phyloP scores from a whole-genome alignment of 495 filamentous ascomycete genomes.

The Penicillium verhagenii region DNA sequence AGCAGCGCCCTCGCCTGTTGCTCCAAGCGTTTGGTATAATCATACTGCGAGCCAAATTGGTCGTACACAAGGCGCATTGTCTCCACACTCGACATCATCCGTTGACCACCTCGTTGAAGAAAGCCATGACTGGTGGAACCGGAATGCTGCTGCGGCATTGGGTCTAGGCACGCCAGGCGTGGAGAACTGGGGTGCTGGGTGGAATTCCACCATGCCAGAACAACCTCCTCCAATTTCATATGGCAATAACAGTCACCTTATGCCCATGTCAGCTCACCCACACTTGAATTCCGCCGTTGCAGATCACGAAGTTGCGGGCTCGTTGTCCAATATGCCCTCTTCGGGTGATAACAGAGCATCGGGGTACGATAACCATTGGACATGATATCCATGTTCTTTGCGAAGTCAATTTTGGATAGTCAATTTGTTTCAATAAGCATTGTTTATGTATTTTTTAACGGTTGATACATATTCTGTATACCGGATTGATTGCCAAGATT shows the following conservation, averaged over 20 bases:
- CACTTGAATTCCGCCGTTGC: constrained; percentile 6
- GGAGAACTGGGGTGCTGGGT: constrained; percentile 45
- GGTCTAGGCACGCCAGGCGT: constrained; percentile 32
- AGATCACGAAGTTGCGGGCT: constrained; percentile 7
- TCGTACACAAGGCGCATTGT: constrained; percentile 17
- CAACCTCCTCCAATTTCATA: constrained; percentile 10
- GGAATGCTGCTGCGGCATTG: constrained; percentile 42
- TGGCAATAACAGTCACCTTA: constrained; percentile 5
- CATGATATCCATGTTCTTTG: too few species aligned
- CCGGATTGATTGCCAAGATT: too few species aligned
- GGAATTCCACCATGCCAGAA: constrained; percentile 9
- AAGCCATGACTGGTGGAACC: constrained; percentile 60
- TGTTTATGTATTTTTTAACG: too few species aligned
- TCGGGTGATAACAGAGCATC: constrained; percentile 3
- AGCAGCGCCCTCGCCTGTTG: constrained; percentile 8
- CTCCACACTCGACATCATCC: constrained; percentile 30
- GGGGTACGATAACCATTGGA: constrained; percentile 16
- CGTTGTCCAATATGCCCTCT: constrained; percentile 1
- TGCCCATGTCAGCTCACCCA: constrained; percentile 11
- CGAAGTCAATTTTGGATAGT: neutral
- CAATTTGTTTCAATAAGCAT: neutral
- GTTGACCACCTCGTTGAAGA: constrained; percentile 50
- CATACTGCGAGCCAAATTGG: constrained; percentile 15
- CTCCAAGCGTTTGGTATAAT: constrained; percentile 27
- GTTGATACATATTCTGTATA: too few species aligned